Base-by-base conservation (phyloP, 768 basidiomycete genomes). In the Rhizopogon salebrosus region DNA sequence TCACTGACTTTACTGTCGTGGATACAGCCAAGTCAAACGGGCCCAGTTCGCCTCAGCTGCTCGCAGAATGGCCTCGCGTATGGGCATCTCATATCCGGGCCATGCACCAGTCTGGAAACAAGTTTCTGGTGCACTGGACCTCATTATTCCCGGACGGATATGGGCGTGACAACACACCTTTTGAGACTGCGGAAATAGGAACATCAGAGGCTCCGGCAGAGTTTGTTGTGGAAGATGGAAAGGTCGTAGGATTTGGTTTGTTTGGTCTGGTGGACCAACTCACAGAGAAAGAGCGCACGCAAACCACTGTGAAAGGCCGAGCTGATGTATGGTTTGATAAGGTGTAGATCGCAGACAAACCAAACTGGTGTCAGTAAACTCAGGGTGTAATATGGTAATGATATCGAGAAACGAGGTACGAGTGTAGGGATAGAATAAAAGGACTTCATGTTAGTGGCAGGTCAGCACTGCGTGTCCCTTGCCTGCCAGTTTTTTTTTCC, bases 81-180 rank as follows among this genome's bases (percentile, higher is more conserved):
- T 74, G 68, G 69, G 60, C 66, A 0, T 67, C 71, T n/a, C 75
- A 78, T 55, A 35, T 74, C 16, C 70, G 72, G 4, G 45, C 72
- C 49, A 51, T 38, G 16, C 60, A 59, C 50, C 22, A 31, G 34
- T 51, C 54, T 23, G 65, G 54, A 9, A 29, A 58, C 9, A 35
- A 51, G 6, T 73, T 70, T 51, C 40, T 40, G 0, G 31, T 66
- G 4, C 22, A 51, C 10, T 48, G 61, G 3, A 63, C 68, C 6
- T 57, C 57, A 2, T 58, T 74, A 3, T 75, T 70, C 55, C 68
- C 72, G 1, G 23, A 67, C 0, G 74, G 75, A 4, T 75, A 70
- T 43, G 75, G 76, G 13, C 60, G 54, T 20, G 66, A 75, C 41
- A 46, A 31, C 23, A 70, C 60, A 5, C 70, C 73, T 8, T 75